Conservation (phyloP, 208 protist genomes). For the Vickermania ingenoplastis region DNA sequence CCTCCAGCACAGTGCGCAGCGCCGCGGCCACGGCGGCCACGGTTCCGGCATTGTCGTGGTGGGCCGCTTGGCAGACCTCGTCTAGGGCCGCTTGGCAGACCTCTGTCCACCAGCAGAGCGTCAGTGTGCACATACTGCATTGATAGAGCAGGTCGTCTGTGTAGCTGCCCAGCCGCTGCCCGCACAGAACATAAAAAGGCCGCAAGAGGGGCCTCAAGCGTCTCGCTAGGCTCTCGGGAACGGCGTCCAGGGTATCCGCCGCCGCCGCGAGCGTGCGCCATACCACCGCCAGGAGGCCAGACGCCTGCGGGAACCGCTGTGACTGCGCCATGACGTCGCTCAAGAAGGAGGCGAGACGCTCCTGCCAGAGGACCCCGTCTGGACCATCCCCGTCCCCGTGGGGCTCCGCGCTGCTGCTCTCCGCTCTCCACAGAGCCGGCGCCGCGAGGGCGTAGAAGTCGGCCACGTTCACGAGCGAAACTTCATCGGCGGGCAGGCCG, state of each 20-base stretch:
- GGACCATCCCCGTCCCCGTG: neutral
- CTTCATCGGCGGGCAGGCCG: neutral
- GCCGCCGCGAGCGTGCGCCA: conserved; percentile 14
- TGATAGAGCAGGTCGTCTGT: conserved; percentile 31
- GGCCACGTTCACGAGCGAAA: neutral
- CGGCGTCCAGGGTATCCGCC: neutral
- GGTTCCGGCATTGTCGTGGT: neutral
- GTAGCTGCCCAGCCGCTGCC: conserved; percentile 16
- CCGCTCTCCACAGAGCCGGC: neutral
- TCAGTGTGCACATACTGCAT: conserved; percentile 10
- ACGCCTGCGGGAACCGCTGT: conserved; percentile 15
- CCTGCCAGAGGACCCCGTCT: neutral
- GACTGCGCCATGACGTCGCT: conserved; percentile 1
- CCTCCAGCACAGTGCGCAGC: neutral
- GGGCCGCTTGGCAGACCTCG: neutral
- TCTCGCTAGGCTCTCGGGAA: neutral
- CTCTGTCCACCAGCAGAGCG: neutral
- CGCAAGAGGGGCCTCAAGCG: conserved; percentile 2
- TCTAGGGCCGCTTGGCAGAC: neutral
- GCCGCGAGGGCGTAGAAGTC: neutral
- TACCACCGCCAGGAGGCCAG: conserved; percentile 36
- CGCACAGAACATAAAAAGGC: conserved; percentile 2
- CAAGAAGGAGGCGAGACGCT: conserved; percentile 4
- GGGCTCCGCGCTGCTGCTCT: neutral
- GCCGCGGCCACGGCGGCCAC: neutral